phyloP scores from a whole-genome alignment of 345 rosid genomes.

The Eucalyptus erythrocorys region DNA sequence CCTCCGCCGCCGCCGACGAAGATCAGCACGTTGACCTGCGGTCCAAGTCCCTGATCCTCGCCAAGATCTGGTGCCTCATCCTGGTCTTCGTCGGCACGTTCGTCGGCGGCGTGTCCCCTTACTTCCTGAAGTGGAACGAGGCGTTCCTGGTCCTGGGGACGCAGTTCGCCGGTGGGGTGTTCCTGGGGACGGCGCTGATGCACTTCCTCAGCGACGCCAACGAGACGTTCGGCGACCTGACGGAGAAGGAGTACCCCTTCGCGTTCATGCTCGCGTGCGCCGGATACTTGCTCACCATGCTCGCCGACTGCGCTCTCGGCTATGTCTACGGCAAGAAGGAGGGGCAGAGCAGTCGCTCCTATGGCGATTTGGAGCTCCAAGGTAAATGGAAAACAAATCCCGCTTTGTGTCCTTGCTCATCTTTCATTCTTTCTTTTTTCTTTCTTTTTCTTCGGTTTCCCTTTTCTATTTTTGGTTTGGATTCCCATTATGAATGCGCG shows the following conservation, averaged over 20 bases:
- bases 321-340: conserved; percentile 29
- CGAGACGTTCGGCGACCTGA: conserved; percentile 52
- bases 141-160: conserved; percentile 74
- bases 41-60: conserved; percentile 36
- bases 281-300: conserved; percentile 68
- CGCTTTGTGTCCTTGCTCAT: neutral
- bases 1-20: neutral
- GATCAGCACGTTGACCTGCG: conserved; percentile 18
- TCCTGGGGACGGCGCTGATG: conserved; percentile 81
- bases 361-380: conserved; percentile 59
- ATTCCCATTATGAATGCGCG: neutral
- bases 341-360: neutral
- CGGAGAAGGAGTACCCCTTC: conserved; percentile 49
- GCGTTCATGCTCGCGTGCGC: conserved; percentile 76
- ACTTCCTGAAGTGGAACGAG: conserved; percentile 72
- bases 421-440: neutral
- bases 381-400: conserved; percentile 2
- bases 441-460: neutral
- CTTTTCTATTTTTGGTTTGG: neutral
- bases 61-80: conserved; percentile 57
- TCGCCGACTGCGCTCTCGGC: conserved; percentile 50
- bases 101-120: conserved; percentile 66
- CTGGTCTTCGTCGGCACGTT: conserved; percentile 52
- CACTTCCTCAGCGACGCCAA: conserved; percentile 79
- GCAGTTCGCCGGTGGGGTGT: conserved; percentile 86